These are phyloP conservation scores for Rhizophagus sp. DNA, from an alignment of 192 early-diverging fungal genomes.

Conservation along the genomic window DNA sequence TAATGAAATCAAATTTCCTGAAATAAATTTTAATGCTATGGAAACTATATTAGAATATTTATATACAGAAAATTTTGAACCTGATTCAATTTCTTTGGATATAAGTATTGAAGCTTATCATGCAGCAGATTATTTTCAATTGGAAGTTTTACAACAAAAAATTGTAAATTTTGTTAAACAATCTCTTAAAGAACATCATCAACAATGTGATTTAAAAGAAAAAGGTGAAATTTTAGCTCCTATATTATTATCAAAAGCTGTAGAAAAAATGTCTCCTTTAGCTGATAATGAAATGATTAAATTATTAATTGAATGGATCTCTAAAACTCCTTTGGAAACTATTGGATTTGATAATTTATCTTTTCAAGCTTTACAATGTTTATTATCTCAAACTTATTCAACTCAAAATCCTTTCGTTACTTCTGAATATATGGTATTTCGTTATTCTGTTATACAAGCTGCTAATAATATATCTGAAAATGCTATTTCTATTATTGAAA, in stretches of 20 bases:
- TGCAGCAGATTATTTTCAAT: conserved; percentile 17
- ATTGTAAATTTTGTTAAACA: not conserved
- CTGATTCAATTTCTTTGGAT: not conserved
- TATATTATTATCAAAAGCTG: conserved; percentile 8
- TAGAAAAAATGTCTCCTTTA: not conserved
- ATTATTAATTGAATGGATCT: not conserved
- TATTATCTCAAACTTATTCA: conserved; percentile 9
- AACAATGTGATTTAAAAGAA: not conserved
- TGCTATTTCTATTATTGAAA: not conserved
- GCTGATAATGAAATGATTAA: not conserved
- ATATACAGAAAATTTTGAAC: not conserved
- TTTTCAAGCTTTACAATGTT: not conserved
- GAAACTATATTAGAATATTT: conserved; percentile 14
- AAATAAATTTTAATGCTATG: not conserved
- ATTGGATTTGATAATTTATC: not conserved
- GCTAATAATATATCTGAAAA: conserved; percentile 1
- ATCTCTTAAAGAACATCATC: not conserved
- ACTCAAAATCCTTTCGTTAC: conserved; percentile 6
- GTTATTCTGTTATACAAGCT: not conserved
- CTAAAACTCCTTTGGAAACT: not conserved
- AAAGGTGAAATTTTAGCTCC: too few species aligned
- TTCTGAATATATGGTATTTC: not conserved
- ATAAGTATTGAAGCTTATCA: conserved; percentile 1
- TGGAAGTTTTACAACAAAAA: not conserved
- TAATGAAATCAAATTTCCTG: conserved; percentile 3